A percentile compares a stretch with the other conserved stretches of the same genome.
Evolutionary conservation across 2,329 filamentous ascomycete species (phyloP).

Genomic region (Penicillium sp.): DNA sequence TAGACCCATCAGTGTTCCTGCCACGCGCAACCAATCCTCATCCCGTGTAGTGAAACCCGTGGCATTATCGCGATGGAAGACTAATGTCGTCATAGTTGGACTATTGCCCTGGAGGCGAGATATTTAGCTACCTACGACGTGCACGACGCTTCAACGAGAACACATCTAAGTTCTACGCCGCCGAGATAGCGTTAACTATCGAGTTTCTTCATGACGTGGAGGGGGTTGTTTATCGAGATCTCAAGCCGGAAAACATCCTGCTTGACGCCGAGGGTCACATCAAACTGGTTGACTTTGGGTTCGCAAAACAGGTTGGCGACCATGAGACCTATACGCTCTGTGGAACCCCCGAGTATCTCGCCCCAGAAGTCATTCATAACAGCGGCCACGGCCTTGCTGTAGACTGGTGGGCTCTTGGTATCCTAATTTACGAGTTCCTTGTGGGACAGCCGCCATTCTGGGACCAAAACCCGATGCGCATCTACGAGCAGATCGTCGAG

Average conservation of each 20-base stretch:
- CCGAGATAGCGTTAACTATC: conserved; percentile 57
- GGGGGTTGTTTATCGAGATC: conserved; percentile 56
- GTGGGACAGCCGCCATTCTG: conserved; percentile 61
- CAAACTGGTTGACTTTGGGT: conserved; percentile 60
- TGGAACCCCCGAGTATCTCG: conserved; percentile 59
- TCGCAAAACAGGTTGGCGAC: conserved; percentile 54
- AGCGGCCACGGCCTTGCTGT: conserved; percentile 57
- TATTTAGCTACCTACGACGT: conserved; percentile 57
- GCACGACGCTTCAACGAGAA: conserved; percentile 55
- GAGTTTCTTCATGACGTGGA: conserved; percentile 57
- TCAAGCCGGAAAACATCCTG: conserved; percentile 60
- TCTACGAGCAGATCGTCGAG: conserved; percentile 60
- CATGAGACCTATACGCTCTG: conserved; percentile 58
- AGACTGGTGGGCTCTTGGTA: conserved; percentile 62
- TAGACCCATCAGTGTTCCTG: too few relatives aligned
- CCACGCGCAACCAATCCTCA: too few relatives aligned
- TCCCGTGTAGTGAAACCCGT: too few relatives aligned
- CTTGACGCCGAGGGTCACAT: conserved; percentile 58
- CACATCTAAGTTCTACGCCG: conserved; percentile 57
- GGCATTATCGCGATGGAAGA: too few relatives aligned
- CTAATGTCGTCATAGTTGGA: too few relatives aligned
- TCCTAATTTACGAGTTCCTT: conserved; percentile 59
- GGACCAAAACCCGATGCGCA: conserved; percentile 61
- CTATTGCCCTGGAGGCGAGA: conserved; percentile 59
- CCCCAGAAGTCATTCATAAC: conserved; percentile 59